Evolutionary conservation across 352 stramenopile species (phyloP), one percentile per base, ranked within the genome.

Genomic region (Phytopythium boreale): DNA sequence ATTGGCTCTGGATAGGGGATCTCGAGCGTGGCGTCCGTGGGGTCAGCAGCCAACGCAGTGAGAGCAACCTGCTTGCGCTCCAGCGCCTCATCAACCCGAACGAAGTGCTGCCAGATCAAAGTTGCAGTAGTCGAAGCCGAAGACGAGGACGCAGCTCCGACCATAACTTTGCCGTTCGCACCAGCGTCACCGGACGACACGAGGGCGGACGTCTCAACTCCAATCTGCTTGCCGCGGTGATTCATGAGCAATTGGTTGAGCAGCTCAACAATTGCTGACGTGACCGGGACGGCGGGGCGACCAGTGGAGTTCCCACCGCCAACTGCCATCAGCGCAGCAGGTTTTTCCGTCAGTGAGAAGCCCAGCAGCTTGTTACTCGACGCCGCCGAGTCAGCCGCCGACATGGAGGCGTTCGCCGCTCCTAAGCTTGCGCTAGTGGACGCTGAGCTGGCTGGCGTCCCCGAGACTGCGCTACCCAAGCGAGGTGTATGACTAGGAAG

Each of bases 231-330:
- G 24, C 43, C 22, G 17, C 57, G n/a, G 5, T 26, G 27, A 31
- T 70, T 65, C n/a, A 56, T 58, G 22, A 85, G 67, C 12, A 85
- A 44, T 56, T 80, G 69, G 60, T 85, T 72, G 6, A 85, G 68
- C 52, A 82, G 47, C 20, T 77, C 63, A 67, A 82, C 69, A 50
- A 79, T 67, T 44, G 68, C 44, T 22, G 17, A 51, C 29, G 39
- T 37, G 34, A 49, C 49, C 11, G 50, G 20, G 3, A 49, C 29
- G 19, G 27, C 37, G 2, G 36, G 0, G 27, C 56, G 22, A 8
- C n/a, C n/a, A 24, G 39, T 7, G 10, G 47, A 31, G n/a, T 9
- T 31, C 4, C 20, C 52, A 4, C 19, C 10, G 10, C 14, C 27
- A 6, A 27, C 10, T 39, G 14, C 24, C 26, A 8, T 36, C 44